Base-by-base conservation (phyloP, 108 stramenopile genomes). In the Asterionellopsis glacialis region DNA sequence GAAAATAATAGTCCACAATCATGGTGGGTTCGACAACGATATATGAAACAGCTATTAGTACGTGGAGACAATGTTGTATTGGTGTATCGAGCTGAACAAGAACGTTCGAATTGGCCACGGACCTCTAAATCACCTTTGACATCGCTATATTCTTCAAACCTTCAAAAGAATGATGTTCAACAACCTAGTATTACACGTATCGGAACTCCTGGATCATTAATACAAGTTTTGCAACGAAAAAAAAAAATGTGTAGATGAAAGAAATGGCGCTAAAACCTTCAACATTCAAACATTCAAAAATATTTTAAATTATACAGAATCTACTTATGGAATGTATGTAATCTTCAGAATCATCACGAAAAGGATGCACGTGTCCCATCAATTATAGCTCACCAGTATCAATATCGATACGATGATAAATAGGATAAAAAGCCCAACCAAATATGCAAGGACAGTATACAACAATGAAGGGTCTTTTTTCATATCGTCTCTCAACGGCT, bases 41-140 rank as follows among this genome's bases (percentile, higher is more conserved):
- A 75, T 52, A 78, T 93, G 64, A 74, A 77, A 57, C 79, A 85
- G 59, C 58, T 93, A 9, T 39, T 93, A 47, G 77, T 93, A 10
- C 63, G 91, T 38, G 91, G 91, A 25, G 91, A 93, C 54, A 85
- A 72, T 68, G 86, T 93, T 26, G 88, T 93, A 25, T 73, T 82
- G 72, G 72, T 89, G 3, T 93, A 86, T 70, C 74, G 73, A 52
- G 91, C 84, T 4, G 72, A 74, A 16, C 42, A 57, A 15, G 84
- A 85, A 67, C 52, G 67, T 38, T 79, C 81, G 0, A 53, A 48
- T 11, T 67, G 63, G 54, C 74, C 72, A 16, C 47, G 41, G 18
- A 76, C 79, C 4, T 41, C 39, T 41, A 39, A 41, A 11, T 57
- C 56, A 19, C 56, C 56, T 4, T 39, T 19, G 15, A 16, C 39